Base-by-base conservation (phyloP, 129 eudicot species). In the Silybum marianum region DNA sequence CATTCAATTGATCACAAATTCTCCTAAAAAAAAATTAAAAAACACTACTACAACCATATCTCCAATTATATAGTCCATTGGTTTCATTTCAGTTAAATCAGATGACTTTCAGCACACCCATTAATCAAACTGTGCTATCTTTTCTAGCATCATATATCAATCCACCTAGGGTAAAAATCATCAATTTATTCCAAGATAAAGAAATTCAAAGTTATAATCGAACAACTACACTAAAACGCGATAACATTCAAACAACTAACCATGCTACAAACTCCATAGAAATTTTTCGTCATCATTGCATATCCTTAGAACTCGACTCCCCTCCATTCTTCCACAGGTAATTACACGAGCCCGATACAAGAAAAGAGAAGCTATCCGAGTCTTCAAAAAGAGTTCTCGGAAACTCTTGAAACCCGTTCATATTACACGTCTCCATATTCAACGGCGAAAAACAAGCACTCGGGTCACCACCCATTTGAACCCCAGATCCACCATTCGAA, bases 311-410 rank as follows among this genome's bases (percentile, higher is more conserved):
- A 63, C 92, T 90, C 26, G 90, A 78, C 58, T 86, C 86, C 73
- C 90, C 85, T 19, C 88, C 93, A 44, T 79, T 80, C 88, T 87
- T 90, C 77, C 87, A 85, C 39, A 87, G 22, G 81, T 87, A 90
- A 83, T 76, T 82, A 75, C 82, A 76, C 0, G 89, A 74, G 25
- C 88, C 94, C 1, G 94, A 72, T 19, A 92, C 75, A 23, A 91
- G 84, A 75, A 89, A 95, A 21, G 97, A 87, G 76, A 95, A 83
- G 83, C 80, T 86, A 2, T 85, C 91, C 0, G 95, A 80, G 32
- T 95, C 99, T 69, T 95, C 97, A 82, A 87, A 95, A 42, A 90
- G 82, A 25, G 86, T 80, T 65, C 91, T 84, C 42, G 97, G 92
- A 73, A 95, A 95, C 38, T 95, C 99, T 30, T 86, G 84, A 80